Evolutionary conservation across 2,329 filamentous ascomycete species (phyloP), one percentile per base, ranked within the genome.

Genomic region (Fusarium euwallaceae): DNA sequence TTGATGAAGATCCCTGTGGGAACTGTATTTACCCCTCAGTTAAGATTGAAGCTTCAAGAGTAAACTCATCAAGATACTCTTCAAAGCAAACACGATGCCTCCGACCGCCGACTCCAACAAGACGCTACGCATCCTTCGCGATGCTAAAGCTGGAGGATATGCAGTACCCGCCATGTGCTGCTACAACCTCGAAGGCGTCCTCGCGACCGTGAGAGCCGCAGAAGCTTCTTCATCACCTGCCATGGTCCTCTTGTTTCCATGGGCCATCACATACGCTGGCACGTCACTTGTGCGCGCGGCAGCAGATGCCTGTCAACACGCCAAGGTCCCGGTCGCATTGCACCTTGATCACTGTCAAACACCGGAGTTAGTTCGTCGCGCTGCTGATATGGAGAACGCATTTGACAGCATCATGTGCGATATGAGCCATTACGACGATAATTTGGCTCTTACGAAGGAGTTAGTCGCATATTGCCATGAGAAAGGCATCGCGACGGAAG

Each of bases 321-420:
- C 90, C 24, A 81, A 79, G 1, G 90, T 92, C 0, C 91, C 91
- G 6, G 82, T 92, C 17, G 85, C 87, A 2, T 82, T 93, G 14
- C 91, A 93, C 80, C 87, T 93, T 76, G 91, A 93, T 82, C 91
- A 93, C 80, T 89, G 89, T 6, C 91, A 92, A 77, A 87, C 87
- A 7, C 87, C 89, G 10, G 87, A 88, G 67, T 86, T 90, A n/a
- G 90, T 93, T 63, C 86, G 86, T 3, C 83, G 82, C 0, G 90
- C 90, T 0, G 90, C 90, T 2, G 72, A 76, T 39, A 67, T 76
- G 3, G 51, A 66, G 17, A 55, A 63, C 14, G 61, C n/a, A 79
- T 94, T 94, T 75, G 92, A 94, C 79, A 88, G 86, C 66, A 93
- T 94, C 80, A 94, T 94, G 92, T 90, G 94, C 0, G 93, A 94